Conservation (phyloP, 2,329 filamentous ascomycete species). For the Cercospora beticola region DNA sequence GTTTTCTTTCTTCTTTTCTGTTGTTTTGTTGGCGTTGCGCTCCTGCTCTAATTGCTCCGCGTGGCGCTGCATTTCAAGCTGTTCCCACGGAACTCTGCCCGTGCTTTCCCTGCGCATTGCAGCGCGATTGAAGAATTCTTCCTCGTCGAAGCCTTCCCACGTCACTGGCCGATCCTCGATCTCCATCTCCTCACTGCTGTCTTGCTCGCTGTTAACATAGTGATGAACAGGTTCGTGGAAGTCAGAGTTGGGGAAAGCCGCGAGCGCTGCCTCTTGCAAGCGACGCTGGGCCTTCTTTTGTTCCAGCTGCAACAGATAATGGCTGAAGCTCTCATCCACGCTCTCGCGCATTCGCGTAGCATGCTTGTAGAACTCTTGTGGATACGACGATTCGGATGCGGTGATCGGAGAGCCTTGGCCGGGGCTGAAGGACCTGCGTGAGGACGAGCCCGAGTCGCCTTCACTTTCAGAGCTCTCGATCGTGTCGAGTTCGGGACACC, state of each 20-base stretch:
- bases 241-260: conserved; percentile 71
- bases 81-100: conserved; percentile 67
- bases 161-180: conserved; percentile 41
- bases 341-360: conserved; percentile 60
- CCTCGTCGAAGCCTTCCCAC: conserved; percentile 42
- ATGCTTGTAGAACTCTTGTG: conserved; percentile 49
- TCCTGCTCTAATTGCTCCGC: conserved; percentile 63
- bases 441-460: conserved; percentile 45
- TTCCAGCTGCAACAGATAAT: conserved; percentile 75
- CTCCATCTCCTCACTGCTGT: conserved; percentile 34
- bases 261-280: conserved; percentile 72
- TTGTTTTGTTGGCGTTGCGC: conserved; percentile 44
- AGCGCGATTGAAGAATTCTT: conserved; percentile 33
- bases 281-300: conserved; percentile 78
- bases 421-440: conserved; percentile 42
- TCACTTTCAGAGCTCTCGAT: conserved; percentile 60
- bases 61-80: conserved; percentile 78
- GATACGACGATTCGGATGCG: conserved; percentile 48
- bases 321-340: conserved; percentile 72
- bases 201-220: conserved; percentile 60
- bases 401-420: conserved; percentile 44
- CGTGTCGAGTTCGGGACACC: conserved; percentile 60
- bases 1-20: conserved; percentile 30
- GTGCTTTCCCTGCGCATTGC: conserved; percentile 58
- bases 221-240: conserved; percentile 70